Evolutionary conservation across 169 alveolate genomes (phyloP).

Genomic region (Plasmodium berghei): DNA sequence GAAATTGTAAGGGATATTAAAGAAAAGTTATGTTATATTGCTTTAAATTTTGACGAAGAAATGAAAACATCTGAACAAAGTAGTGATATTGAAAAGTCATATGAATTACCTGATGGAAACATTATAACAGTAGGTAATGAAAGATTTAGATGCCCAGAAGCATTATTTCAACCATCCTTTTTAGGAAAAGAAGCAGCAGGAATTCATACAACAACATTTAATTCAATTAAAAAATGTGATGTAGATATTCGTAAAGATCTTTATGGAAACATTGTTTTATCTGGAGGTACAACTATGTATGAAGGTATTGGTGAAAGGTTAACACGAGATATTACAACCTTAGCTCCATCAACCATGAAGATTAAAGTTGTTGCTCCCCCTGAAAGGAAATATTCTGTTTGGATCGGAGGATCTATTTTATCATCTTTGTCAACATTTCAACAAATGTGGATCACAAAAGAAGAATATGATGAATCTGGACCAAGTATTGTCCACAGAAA

Average conservation of each 20-base stretch:
- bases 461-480: slow-evolving; percentile 98
- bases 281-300: slow-evolving; percentile 99
- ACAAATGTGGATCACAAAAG: slow-evolving; percentile 98
- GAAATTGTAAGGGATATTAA: slow-evolving; percentile 98
- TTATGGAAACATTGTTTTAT: slow-evolving; percentile 95
- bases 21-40: slow-evolving; percentile 97
- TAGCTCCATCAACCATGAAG: slow-evolving; percentile 97
- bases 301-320: slow-evolving; percentile 98
- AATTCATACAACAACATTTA: slow-evolving; percentile 92
- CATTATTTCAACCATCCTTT: slow-evolving; percentile 95
- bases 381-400: slow-evolving; percentile 98
- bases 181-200: slow-evolving; percentile 97
- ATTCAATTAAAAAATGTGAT: slow-evolving; percentile 95
- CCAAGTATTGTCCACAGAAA: slow-evolving; percentile 98
- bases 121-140: slow-evolving; percentile 95
- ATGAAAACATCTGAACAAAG: slow-evolving; percentile 90
- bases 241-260: slow-evolving; percentile 96
- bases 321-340: slow-evolving; percentile 96
- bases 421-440: slow-evolving; percentile 97
- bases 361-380: slow-evolving; percentile 99
- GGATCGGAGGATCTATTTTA: slow-evolving; percentile 99
- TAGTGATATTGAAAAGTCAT: slow-evolving; percentile 91
- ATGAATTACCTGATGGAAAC: slow-evolving; percentile 99
- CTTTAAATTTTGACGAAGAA: slow-evolving; percentile 96
- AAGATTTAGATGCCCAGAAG: slow-evolving; percentile 99